Evolutionary conservation across 805 yeast genomes (phyloP).

Genomic region (Nakazawaea ernobii): DNA sequence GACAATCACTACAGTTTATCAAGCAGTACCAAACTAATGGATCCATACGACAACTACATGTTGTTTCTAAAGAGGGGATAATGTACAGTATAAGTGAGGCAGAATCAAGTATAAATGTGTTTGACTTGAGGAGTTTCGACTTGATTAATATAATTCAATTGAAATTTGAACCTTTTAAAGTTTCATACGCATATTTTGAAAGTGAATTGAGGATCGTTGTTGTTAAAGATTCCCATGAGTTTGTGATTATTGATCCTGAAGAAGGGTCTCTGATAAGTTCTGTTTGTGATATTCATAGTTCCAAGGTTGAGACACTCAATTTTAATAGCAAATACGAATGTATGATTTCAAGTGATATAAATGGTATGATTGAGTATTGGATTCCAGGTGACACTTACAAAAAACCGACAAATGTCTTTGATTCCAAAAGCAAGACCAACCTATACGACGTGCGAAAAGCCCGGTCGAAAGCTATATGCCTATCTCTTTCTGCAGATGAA

Average conservation of each 20-base stretch:
- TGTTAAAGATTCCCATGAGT: conserved; percentile 10
- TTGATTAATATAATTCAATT: conserved; percentile 28
- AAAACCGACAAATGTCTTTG: conserved; percentile 20
- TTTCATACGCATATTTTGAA: conserved; percentile 16
- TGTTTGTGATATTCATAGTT: conserved; percentile 17
- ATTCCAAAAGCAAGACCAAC: conserved; percentile 33
- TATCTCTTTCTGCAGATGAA: conserved; percentile 22
- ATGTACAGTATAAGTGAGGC: conserved; percentile 22
- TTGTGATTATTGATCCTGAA: conserved; percentile 19
- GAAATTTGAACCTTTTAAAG: conserved; percentile 19
- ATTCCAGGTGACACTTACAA: conserved; percentile 12
- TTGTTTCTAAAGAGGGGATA: conserved; percentile 18
- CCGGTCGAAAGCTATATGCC: conserved; percentile 20
- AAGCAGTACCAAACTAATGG: conserved; percentile 24
- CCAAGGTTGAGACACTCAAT: conserved; percentile 17
- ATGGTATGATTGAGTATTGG: conserved; percentile 34
- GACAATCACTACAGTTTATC: conserved; percentile 24
- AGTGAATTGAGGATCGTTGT: conserved; percentile 12
- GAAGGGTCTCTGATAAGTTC: conserved; percentile 11
- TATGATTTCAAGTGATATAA: conserved; percentile 21
- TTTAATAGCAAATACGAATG: conserved; percentile 21
- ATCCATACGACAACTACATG: conserved; percentile 12
- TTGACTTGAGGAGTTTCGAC: conserved; percentile 29
- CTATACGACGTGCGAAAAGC: conserved; percentile 28
- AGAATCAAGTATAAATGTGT: conserved; percentile 21